Conservation (phyloP, 768 basidiomycete species). For the Suillus variegatus region DNA sequence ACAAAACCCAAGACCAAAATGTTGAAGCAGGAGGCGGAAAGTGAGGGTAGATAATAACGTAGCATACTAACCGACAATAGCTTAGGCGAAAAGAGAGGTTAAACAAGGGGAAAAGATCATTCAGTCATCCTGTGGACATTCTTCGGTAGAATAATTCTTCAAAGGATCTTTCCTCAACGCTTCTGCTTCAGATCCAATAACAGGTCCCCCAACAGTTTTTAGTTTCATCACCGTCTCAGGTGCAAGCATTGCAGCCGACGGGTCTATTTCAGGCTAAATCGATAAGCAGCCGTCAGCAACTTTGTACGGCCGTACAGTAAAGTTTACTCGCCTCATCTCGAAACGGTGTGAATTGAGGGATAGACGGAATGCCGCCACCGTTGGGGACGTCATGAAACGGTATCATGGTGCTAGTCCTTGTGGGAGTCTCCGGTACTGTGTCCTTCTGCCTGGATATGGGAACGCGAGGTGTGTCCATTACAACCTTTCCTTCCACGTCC, state of each 20-base stretch:
- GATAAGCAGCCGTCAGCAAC: conserved; percentile 9
- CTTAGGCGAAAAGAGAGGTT: background rate
- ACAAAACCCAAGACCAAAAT: background rate
- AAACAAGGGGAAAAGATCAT: conserved; percentile 5
- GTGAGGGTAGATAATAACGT: conserved; percentile 18
- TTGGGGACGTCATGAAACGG: conserved; percentile 42
- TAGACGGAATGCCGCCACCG: conserved; percentile 38
- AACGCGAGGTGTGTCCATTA: conserved; percentile 39
- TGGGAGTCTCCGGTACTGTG: conserved; percentile 35
- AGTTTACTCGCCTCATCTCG: conserved; percentile 60
- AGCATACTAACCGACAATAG: background rate
- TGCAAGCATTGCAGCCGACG: conserved; percentile 31
- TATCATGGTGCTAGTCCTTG: conserved; percentile 33
- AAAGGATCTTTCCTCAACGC: conserved; percentile 77
- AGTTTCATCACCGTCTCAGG: conserved; percentile 70
- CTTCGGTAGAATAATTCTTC: conserved; percentile 63
- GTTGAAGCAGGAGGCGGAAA: background rate
- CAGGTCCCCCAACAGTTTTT: conserved; percentile 47
- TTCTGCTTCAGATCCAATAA: conserved; percentile 66
- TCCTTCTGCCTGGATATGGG: conserved; percentile 31
- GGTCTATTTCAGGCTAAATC: conserved; percentile 24
- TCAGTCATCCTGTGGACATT: conserved; percentile 26
- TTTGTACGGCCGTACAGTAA: background rate
- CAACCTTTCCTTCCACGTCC: conserved; percentile 17
- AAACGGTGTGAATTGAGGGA: conserved; percentile 70